Conservation (phyloP, 1,139 yeast genomes). For the Tardiomyces blankii region DNA sequence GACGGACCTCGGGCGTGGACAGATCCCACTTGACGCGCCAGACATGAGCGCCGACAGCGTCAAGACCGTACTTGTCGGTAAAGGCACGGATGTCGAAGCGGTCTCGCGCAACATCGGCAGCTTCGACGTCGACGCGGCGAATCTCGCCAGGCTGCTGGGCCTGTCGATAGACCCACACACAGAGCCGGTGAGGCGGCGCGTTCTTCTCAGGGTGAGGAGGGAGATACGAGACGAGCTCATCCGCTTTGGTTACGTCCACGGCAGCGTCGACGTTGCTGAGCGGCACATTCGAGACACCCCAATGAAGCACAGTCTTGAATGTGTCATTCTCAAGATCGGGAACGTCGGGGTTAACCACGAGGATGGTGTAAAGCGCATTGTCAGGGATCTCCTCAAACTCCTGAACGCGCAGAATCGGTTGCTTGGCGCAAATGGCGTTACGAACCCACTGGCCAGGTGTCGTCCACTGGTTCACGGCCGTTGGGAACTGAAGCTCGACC, state of each 20-base stretch:
- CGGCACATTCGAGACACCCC: constrained; percentile 65
- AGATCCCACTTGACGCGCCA: constrained; percentile 87
- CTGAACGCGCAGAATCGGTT: constrained; percentile 66
- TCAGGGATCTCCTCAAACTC: constrained; percentile 48
- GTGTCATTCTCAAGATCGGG: constrained; percentile 67
- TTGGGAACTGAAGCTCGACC: constrained; percentile 61
- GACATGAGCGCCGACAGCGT: constrained; percentile 81
- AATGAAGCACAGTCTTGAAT: constrained; percentile 62
- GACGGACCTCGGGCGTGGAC: constrained; percentile 56
- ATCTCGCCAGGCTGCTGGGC: constrained; percentile 6
- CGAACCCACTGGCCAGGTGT: constrained; percentile 72
- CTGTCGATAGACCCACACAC: constrained; percentile 89
- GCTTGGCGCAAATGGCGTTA: constrained; percentile 56
- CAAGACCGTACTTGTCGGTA: constrained; percentile 41
- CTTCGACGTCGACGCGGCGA: constrained; percentile 3
- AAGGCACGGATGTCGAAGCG: constrained; percentile 65
- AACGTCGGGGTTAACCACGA: constrained; percentile 84
- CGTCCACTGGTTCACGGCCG: constrained; percentile 57
- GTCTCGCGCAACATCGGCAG: constrained; percentile 27
- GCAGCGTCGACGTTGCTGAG: constrained; percentile 48
- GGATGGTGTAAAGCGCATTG: constrained; percentile 52
- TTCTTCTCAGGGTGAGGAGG: constrained; percentile 93
- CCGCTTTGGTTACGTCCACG: constrained; percentile 37
- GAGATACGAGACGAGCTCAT: constrained; percentile 48
- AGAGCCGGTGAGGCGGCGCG: constrained; percentile 68